phyloP scores from a whole-genome alignment of 2,329 filamentous ascomycete species.

The Leptodontidium sp. region DNA sequence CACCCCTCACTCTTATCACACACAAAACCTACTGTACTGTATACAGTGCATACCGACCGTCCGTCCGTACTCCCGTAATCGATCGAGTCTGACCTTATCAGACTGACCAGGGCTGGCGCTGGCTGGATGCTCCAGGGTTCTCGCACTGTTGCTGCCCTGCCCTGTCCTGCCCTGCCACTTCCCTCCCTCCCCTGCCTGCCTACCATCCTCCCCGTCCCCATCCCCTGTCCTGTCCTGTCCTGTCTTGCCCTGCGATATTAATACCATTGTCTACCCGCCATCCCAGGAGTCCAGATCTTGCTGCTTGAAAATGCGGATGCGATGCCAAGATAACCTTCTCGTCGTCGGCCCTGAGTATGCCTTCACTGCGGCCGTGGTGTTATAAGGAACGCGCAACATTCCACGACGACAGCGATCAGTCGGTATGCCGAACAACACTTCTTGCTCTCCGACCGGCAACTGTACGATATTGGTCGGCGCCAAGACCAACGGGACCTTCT shows the following conservation, averaged over 20 bases:
- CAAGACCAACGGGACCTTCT: slow-evolving; percentile 37
- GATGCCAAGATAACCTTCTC: slow-evolving; percentile 14
- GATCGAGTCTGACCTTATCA: slow-evolving; percentile 7
- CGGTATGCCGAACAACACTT: slow-evolving; percentile 33
- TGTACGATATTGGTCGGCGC: slow-evolving; percentile 35
- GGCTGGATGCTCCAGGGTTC: neutral
- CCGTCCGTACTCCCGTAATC: too few relatives aligned
- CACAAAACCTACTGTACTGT: neutral
- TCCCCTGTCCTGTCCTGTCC: neutral
- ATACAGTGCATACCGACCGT: too few relatives aligned
- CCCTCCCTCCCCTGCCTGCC: too few relatives aligned
- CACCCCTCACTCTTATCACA: slow-evolving; percentile 19
- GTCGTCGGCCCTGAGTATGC: slow-evolving; percentile 11
- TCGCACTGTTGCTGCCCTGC: neutral
- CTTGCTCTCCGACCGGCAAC: slow-evolving; percentile 31
- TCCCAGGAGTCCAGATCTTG: slow-evolving; percentile 15
- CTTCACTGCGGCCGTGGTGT: neutral
- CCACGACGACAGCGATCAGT: neutral
- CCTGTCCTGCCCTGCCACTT: neutral
- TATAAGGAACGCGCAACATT: slow-evolving; percentile 8
- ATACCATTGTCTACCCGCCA: slow-evolving; percentile 21
- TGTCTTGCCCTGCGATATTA: slow-evolving; percentile 18
- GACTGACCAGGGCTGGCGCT: slow-evolving; percentile 9
- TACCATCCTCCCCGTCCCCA: neutral
- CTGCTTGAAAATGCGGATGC: neutral